Conservation (phyloP, 768 basidiomycete species). For the Trametes villosa region DNA sequence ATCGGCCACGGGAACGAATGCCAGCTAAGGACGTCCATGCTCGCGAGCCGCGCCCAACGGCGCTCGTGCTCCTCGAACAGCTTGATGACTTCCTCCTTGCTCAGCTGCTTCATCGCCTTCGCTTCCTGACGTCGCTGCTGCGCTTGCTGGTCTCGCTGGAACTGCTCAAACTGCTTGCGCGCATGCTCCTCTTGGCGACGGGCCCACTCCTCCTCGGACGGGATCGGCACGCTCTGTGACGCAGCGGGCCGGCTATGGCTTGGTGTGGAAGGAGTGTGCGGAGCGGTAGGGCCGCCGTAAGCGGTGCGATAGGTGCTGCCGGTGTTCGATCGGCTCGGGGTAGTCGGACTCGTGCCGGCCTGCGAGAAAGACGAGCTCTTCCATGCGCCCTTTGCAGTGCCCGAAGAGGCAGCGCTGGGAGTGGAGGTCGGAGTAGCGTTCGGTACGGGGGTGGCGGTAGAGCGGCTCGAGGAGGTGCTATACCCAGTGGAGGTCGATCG, state of each 20-base stretch:
- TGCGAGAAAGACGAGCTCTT: conserved; percentile 9
- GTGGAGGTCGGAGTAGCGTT: conserved; percentile 8
- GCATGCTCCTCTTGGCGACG: conserved; percentile 67
- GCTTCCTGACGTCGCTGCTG: conserved; percentile 50
- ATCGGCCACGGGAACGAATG: conserved; percentile 77
- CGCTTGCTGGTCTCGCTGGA: conserved; percentile 69
- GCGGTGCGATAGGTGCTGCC: conserved; percentile 9
- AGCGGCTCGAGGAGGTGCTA: conserved; percentile 29
- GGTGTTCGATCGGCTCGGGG: conserved; percentile 6
- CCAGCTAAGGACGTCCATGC: conserved; percentile 55
- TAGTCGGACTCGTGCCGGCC: conserved; percentile 9
- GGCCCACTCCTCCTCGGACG: conserved; percentile 57
- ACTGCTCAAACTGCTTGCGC: conserved; percentile 68
- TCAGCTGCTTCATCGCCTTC: conserved; percentile 46
- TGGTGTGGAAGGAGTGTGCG: conserved; percentile 9
- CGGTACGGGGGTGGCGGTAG: conserved; percentile 35
- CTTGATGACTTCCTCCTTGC: conserved; percentile 59
- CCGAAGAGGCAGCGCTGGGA: conserved; percentile 1
- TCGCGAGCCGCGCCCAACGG: conserved; percentile 55
- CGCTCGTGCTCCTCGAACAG: conserved; percentile 65
- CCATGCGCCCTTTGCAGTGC: conserved; percentile 18
- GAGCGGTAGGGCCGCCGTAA: background rate
- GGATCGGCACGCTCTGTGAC: conserved; percentile 24
- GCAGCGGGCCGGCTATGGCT: conserved; percentile 3
- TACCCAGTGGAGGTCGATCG: conserved; percentile 23